Base-by-base conservation (phyloP, 1,284 basidiomycete species). In the Violaceomyces palustris region DNA sequence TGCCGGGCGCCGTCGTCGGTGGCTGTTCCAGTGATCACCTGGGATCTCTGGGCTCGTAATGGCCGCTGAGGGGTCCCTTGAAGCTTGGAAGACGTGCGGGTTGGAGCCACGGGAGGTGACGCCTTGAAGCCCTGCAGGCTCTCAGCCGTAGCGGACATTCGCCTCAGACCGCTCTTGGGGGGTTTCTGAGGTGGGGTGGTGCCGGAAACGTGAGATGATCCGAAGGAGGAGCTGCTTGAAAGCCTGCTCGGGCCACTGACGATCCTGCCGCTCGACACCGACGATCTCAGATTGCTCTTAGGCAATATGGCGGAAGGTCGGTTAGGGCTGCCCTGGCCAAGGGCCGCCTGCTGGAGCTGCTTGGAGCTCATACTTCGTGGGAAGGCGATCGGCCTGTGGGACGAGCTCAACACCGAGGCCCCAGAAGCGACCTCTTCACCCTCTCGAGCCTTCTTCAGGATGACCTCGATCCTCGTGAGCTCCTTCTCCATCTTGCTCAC, bases 401-500 rank as follows among this genome's bases (percentile, higher is more conserved):
- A n/a, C n/a, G n/a, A n/a, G n/a, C n/a, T n/a, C n/a, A n/a, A n/a
- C n/a, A n/a, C n/a, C n/a, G n/a, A n/a, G n/a, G n/a, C n/a, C n/a
- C n/a, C n/a, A n/a, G n/a, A n/a, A n/a, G n/a, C n/a, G n/a, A n/a
- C n/a, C n/a, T n/a, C n/a, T n/a, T n/a, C n/a, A n/a, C n/a, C n/a
- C n/a, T n/a, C n/a, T n/a, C n/a, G n/a, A n/a, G n/a, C n/a, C n/a
- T n/a, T n/a, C n/a, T n/a, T n/a, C n/a, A 88, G 77, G 31, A 83
- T 75, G 45, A 79, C 82, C 45, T 85, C 82, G 6, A 83, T 80
- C 40, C 69, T 77, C 57, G 84, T 83, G 84, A 92, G 86, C 56
- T 91, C 87, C n/a, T 77, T 75, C 59, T 90, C 87, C 6, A 85
- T 87, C 46, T 84, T 78, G 17, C 79, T 63, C 64, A 90, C 86